These are phyloP conservation scores for Luffa acutangula DNA, from an alignment of 306 rosid species.

Conservation along the genomic window DNA sequence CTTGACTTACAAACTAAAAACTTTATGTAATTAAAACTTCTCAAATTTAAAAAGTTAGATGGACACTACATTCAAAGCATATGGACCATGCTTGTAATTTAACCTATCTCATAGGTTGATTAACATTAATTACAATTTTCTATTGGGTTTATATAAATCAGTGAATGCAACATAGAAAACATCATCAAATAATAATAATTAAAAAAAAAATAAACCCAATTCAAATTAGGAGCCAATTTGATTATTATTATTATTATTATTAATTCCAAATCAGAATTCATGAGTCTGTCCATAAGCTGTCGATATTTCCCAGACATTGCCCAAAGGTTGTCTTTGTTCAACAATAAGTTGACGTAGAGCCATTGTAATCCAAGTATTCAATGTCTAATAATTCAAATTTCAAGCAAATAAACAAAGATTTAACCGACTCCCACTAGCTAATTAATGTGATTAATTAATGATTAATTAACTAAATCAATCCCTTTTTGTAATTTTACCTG, in stretches of 20 bases:
- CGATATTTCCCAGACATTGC: neutral
- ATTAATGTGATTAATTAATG: neutral
- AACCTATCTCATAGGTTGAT: neutral
- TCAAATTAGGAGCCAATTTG: neutral
- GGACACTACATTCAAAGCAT: too few species aligned
- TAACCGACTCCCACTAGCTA: neutral
- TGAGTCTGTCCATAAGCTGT: slow-evolving; percentile 5
- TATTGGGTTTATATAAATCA: neutral
- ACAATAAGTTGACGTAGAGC: neutral
- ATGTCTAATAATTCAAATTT: slow-evolving; percentile 1
- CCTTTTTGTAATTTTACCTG: neutral
- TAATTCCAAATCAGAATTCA: neutral
- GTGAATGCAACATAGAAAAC: neutral
- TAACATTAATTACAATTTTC: neutral
- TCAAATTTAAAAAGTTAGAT: too few species aligned
- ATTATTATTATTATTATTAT: neutral
- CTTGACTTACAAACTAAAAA: neutral
- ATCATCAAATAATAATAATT: neutral
- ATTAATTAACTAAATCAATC: neutral
- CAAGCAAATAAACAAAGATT: neutral
- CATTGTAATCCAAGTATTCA: slow-evolving; percentile 3
- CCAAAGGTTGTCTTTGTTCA: neutral
- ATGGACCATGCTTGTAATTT: too few species aligned
- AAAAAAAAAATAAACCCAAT: neutral
- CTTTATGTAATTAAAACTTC: too few species aligned